A percentile compares a stretch with the other conserved stretches of the same genome.
Conservation (phyloP, 2,329 filamentous ascomycete species). For the Grosmannia clavigera region DNA sequence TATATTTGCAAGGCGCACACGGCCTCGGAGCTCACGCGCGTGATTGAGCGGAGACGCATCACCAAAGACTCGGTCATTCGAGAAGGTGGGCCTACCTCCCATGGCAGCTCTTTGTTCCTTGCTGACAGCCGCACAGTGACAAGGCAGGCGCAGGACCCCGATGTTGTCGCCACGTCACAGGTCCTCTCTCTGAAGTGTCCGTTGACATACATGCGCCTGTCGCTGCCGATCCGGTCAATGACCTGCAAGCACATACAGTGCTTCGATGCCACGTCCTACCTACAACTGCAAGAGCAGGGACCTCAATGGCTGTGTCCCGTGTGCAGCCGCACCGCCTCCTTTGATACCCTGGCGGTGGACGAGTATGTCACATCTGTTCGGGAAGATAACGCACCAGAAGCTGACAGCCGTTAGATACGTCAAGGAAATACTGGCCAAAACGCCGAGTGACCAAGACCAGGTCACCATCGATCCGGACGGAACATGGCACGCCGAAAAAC, state of each 20-base stretch:
- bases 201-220: slow-evolving; percentile 72
- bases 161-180: slow-evolving; percentile 79
- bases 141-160: slow-evolving; percentile 69
- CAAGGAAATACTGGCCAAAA: slow-evolving; percentile 69
- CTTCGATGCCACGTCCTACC: slow-evolving; percentile 84
- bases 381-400: neutral
- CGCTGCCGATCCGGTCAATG: slow-evolving; percentile 65
- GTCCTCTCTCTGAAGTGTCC: slow-evolving; percentile 90
- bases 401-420: slow-evolving; percentile 51
- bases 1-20: slow-evolving; percentile 65
- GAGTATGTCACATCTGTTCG: slow-evolving; percentile 42
- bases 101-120: neutral
- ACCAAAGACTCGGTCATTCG: slow-evolving; percentile 68
- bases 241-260: slow-evolving; percentile 85
- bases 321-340: slow-evolving; percentile 73
- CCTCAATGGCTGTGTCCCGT: slow-evolving; percentile 96
- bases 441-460: slow-evolving; percentile 59
- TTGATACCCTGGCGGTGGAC: slow-evolving; percentile 74
- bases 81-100: slow-evolving; percentile 50
- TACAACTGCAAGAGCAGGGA: slow-evolving; percentile 89
- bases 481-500: slow-evolving; percentile 43
- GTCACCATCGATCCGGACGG: slow-evolving; percentile 86
- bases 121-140: slow-evolving; percentile 43
- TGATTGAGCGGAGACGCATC: slow-evolving; percentile 58
- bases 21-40: slow-evolving; percentile 57